These are phyloP conservation scores for Didymella segeticola DNA, from an alignment of 2,329 filamentous ascomycete genomes.

Conservation along the genomic window DNA sequence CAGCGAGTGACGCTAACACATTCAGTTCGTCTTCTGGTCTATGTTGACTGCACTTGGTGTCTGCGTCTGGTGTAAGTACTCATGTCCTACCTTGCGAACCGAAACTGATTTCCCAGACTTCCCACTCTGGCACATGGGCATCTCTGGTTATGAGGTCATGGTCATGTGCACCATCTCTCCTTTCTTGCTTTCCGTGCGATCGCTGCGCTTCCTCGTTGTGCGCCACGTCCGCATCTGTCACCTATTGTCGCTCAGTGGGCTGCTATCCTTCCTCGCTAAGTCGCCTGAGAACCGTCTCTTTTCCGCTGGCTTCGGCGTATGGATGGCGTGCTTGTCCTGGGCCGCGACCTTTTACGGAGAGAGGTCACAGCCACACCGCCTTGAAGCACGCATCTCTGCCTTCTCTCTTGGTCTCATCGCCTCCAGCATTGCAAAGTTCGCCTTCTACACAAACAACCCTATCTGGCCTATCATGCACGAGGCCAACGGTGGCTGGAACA, in stretches of 20 bases:
- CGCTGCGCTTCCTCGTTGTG: conserved; percentile 71
- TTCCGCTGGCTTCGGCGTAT: conserved; percentile 79
- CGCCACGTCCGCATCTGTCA: conserved; percentile 75
- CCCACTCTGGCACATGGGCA: conserved; percentile 98
- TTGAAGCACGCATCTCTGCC: conserved; percentile 82
- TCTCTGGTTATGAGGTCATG: conserved; percentile 91
- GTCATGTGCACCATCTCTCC: conserved; percentile 87
- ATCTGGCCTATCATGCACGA: conserved; percentile 95
- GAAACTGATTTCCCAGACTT: conserved; percentile 68
- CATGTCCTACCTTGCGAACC: background rate
- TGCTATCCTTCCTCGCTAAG: conserved; percentile 79
- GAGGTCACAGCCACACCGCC: conserved; percentile 72
- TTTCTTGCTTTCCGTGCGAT: conserved; percentile 73
- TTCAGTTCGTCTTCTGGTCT: conserved; percentile 94
- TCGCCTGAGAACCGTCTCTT: conserved; percentile 79
- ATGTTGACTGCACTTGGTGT: conserved; percentile 88
- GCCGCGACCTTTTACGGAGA: conserved; percentile 81
- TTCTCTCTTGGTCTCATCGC: conserved; percentile 83
- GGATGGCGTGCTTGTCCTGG: conserved; percentile 83
- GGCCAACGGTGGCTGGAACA: conserved; percentile 91
- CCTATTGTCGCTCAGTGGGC: conserved; percentile 76
- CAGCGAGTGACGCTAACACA: conserved; percentile 8
- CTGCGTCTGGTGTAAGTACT: conserved; percentile 84
- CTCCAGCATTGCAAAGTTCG: conserved; percentile 90
- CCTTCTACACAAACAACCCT: conserved; percentile 93